Evolutionary conservation across 2,329 filamentous ascomycete species (phyloP).

Genomic region (Tricladium varicosporioides): DNA sequence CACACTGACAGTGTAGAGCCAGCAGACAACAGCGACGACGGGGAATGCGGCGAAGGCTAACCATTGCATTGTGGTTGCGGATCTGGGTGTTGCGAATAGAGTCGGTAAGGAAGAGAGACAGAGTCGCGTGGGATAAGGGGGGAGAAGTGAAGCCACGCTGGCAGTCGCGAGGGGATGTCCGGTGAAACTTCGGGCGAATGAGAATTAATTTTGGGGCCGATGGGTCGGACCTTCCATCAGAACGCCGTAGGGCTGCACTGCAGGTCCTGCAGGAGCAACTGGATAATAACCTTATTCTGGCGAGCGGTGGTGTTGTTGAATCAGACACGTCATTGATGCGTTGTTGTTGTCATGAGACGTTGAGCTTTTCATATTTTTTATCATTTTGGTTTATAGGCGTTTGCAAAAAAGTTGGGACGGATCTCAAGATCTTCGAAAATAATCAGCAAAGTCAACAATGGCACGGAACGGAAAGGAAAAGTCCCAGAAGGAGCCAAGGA

Average conservation of each 20-base stretch:
- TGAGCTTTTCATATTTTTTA: background rate
- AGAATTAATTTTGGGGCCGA: background rate
- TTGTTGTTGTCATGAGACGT: background rate
- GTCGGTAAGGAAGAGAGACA: background rate
- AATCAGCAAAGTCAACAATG: slow-evolving; percentile 32
- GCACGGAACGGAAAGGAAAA: slow-evolving; percentile 48
- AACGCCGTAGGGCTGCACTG: background rate
- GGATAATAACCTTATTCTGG: background rate
- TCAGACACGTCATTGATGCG: background rate
- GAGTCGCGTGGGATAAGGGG: background rate
- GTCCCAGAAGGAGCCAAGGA: slow-evolving; percentile 34
- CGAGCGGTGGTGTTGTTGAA: background rate
- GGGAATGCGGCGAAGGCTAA: slow-evolving; percentile 32
- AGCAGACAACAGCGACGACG: slow-evolving; percentile 38
- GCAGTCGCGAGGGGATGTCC: background rate
- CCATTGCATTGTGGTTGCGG: slow-evolving; percentile 28
- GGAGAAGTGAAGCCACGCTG: slow-evolving; percentile 12
- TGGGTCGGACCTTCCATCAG: background rate
- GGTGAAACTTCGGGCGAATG: background rate
- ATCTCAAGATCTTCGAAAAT: background rate
- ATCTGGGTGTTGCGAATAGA: background rate
- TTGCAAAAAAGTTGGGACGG: background rate
- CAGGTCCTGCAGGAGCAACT: background rate
- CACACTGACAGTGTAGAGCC: slow-evolving; percentile 36
- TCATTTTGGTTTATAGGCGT: background rate